phyloP scores from a whole-genome alignment of 1,284 basidiomycete genomes.

The Irpex rosettiformis region DNA sequence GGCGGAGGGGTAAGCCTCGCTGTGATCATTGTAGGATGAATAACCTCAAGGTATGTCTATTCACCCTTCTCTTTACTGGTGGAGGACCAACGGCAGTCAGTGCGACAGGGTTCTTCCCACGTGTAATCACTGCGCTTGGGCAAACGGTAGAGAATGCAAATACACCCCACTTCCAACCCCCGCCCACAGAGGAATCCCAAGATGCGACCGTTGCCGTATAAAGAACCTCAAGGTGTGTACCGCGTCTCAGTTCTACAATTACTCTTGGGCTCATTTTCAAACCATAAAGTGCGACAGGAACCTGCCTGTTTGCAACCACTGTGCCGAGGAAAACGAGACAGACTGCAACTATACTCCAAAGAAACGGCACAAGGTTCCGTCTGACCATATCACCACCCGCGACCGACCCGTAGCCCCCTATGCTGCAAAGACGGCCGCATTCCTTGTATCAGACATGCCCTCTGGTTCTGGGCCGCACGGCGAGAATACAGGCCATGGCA shows the following conservation, averaged over 20 bases:
- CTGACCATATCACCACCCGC: slow-evolving; percentile 38
- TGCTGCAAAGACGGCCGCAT: slow-evolving; percentile 47
- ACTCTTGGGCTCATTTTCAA: slow-evolving; percentile 9
- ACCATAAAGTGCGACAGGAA: slow-evolving; percentile 58
- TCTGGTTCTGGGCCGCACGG: slow-evolving; percentile 16
- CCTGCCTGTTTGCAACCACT: slow-evolving; percentile 67
- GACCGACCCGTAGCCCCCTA: slow-evolving; percentile 40
- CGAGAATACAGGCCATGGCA: slow-evolving; percentile 17
- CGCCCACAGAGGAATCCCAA: slow-evolving; percentile 68
- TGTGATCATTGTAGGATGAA: slow-evolving; percentile 68
- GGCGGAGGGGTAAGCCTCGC: slow-evolving; percentile 64
- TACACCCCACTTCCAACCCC: slow-evolving; percentile 72
- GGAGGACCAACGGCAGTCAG: slow-evolving; percentile 30
- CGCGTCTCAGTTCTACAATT: neutral
- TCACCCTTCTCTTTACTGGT: neutral
- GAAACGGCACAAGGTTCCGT: slow-evolving; percentile 54
- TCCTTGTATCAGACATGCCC: slow-evolving; percentile 42
- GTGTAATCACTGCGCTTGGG: slow-evolving; percentile 73
- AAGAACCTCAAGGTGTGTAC: slow-evolving; percentile 60
- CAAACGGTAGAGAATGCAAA: slow-evolving; percentile 56
- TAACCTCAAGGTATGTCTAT: slow-evolving; percentile 59
- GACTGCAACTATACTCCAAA: slow-evolving; percentile 69
- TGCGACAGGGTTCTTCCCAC: slow-evolving; percentile 67
- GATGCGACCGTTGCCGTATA: slow-evolving; percentile 64
- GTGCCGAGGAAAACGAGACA: slow-evolving; percentile 43